A percentile compares a stretch with the other conserved stretches of the same genome.
These are phyloP conservation scores for Calycina herbarum DNA, from an alignment of 2,329 filamentous ascomycete genomes.

Conservation along the genomic window DNA sequence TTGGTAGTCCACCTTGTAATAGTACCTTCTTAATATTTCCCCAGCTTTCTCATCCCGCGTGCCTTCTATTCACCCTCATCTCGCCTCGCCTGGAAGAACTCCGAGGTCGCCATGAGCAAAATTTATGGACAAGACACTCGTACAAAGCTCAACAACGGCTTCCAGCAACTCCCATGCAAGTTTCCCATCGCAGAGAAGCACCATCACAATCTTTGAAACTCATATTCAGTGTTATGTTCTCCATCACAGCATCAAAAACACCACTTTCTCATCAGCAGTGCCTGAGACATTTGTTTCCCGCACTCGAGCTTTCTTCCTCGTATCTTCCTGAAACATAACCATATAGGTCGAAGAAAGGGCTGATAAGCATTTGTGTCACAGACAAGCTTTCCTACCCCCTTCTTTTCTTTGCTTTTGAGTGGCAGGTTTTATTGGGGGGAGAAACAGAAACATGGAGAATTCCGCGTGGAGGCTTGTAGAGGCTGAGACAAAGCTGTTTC, in stretches of 20 bases:
- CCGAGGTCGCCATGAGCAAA: too few species aligned
- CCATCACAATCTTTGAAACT: too few species aligned
- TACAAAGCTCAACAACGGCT: too few species aligned
- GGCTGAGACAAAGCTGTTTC: background rate
- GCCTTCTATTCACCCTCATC: background rate
- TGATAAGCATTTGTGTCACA: background rate
- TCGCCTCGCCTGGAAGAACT: background rate
- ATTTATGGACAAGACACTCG: too few species aligned
- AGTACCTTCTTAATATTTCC: background rate
- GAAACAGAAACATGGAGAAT: slow-evolving; percentile 1
- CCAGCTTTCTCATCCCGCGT: background rate
- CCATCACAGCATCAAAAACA: background rate
- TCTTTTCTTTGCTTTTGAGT: background rate
- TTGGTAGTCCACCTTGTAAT: background rate
- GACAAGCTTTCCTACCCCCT: background rate
- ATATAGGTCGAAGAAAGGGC: background rate
- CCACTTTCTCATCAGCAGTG: background rate
- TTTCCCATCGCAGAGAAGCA: too few species aligned
- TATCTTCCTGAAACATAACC: background rate
- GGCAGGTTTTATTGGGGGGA: background rate
- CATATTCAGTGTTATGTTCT: too few species aligned
- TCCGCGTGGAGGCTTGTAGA: background rate
- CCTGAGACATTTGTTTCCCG: background rate
- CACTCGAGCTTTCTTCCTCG: background rate
- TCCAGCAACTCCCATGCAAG: too few species aligned